Percentiles rank a stretch among this genome's conserved stretches.
Conservation (phyloP, 176 grass and related monocot species). For the Oropetium thomaeum region DNA sequence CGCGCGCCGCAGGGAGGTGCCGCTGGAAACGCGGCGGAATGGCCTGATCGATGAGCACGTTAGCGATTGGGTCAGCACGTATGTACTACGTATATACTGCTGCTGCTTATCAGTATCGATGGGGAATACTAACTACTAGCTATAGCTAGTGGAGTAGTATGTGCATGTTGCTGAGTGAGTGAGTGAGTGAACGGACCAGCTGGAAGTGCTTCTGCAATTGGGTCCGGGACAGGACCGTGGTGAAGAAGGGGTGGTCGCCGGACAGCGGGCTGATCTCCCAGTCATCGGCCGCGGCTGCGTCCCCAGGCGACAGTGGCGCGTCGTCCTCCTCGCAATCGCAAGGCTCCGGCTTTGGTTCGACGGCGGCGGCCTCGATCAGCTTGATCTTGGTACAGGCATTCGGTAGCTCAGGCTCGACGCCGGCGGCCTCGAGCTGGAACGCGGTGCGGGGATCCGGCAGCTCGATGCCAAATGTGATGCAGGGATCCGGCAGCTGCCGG, state of each 20-base stretch:
- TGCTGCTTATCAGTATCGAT: too few relatives aligned
- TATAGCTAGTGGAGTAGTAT: too few relatives aligned
- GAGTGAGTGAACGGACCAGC: conserved; percentile 4
- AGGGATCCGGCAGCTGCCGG: not conserved
- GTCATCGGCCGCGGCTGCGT: not conserved
- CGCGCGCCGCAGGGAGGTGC: conserved; percentile 5
- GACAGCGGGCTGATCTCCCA: conserved; percentile 36
- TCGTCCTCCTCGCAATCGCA: not conserved
- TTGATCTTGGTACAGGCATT: not conserved
- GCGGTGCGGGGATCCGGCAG: not conserved
- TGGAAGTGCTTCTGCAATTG: conserved; percentile 25
- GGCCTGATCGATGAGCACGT: not conserved
- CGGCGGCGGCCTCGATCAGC: not conserved
- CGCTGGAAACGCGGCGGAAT: conserved; percentile 30
- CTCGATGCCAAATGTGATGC: not conserved
- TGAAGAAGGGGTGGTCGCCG: conserved; percentile 41
- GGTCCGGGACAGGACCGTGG: conserved; percentile 20
- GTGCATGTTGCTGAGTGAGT: too few relatives aligned
- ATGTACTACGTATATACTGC: too few relatives aligned
- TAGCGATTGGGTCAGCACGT: not conserved
- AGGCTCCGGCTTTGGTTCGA: conserved; percentile 20
- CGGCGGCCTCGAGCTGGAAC: not conserved
- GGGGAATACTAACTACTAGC: too few relatives aligned
- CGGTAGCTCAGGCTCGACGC: not conserved
- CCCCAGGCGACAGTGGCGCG: not conserved